Percentiles rank a stretch among this genome's conserved stretches.
Conservation (phyloP, 352 stramenopile genomes). For the Phytophthora nicotianae region DNA sequence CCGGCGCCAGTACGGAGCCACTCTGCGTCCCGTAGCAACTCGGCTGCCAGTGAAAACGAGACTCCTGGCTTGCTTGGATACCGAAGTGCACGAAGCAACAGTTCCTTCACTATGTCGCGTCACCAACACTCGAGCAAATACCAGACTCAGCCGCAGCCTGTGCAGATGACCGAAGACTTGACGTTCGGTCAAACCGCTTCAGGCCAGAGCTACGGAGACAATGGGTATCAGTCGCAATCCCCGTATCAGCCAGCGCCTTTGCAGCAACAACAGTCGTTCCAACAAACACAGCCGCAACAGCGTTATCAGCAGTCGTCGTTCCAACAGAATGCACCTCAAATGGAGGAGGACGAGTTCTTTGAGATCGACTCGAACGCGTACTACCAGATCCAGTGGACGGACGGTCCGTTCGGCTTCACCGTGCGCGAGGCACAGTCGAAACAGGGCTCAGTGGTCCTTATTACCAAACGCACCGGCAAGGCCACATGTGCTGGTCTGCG, state of each 20-base stretch:
- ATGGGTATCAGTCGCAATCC: conserved; percentile 24
- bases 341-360: conserved; percentile 59
- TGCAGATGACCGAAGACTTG: conserved; percentile 35
- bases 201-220: conserved; percentile 27
- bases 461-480: conserved; percentile 84
- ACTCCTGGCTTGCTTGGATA: conserved; percentile 33
- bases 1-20: conserved; percentile 18
- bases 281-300: conserved; percentile 21
- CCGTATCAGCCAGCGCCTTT: conserved; percentile 16
- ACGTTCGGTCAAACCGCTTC: conserved; percentile 22
- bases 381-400: conserved; percentile 83
- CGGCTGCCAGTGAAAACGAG: conserved; percentile 27
- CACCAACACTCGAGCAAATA: conserved; percentile 32
- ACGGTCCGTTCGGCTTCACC: conserved; percentile 81
- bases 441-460: conserved; percentile 67
- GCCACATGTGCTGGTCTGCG: conserved; percentile 75
- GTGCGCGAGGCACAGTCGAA: conserved; percentile 79
- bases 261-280: conserved; percentile 22
- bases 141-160: conserved; percentile 20
- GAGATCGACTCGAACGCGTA: conserved; percentile 70
- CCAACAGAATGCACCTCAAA: conserved; percentile 19
- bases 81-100: conserved; percentile 34
- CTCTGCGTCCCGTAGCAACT: conserved; percentile 27
- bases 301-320: conserved; percentile 25
- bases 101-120: conserved; percentile 23